Percentiles rank a stretch among this genome's conserved stretches.
phyloP scores from a whole-genome alignment of 306 rosid genomes.

The Myrica gale region DNA sequence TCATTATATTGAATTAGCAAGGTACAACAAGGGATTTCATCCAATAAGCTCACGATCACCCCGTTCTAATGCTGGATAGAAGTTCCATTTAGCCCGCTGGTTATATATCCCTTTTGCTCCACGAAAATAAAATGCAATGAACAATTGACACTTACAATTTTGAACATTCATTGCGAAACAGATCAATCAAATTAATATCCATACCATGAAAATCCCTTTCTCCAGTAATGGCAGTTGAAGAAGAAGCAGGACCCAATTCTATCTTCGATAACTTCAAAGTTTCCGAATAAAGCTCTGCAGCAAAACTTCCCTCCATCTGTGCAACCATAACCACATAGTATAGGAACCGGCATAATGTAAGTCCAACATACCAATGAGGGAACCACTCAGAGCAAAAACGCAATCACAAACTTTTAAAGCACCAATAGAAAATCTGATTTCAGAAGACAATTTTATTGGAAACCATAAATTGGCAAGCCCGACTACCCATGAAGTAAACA shows the following conservation, averaged over 20 bases:
- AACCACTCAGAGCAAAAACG: neutral
- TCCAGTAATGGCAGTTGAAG: constrained; percentile 17
- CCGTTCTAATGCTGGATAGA: neutral
- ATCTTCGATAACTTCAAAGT: constrained; percentile 47
- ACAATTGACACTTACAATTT: constrained; percentile 6
- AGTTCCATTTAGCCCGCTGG: neutral
- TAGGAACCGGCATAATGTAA: neutral
- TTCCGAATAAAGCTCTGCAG: constrained; percentile 73
- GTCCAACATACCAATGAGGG: neutral
- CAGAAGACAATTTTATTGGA: neutral
- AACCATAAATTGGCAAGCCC: neutral
- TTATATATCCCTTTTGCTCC: too few species aligned
- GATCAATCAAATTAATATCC: constrained; percentile 13
- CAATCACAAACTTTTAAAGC: neutral
- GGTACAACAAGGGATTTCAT: too few species aligned
- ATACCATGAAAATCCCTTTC: constrained; percentile 39
- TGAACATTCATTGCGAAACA: neutral
- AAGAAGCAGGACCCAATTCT: constrained; percentile 30
- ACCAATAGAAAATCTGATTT: neutral
- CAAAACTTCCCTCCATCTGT: constrained; percentile 69
- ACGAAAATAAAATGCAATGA: constrained; percentile 12
- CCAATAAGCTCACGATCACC: neutral
- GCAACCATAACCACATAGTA: constrained; percentile 4
- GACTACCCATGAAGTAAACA: neutral
- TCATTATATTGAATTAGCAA: too few species aligned